Evolutionary conservation across 768 basidiomycete genomes (phyloP).

Genomic region (Botryobasidium botryosum): DNA sequence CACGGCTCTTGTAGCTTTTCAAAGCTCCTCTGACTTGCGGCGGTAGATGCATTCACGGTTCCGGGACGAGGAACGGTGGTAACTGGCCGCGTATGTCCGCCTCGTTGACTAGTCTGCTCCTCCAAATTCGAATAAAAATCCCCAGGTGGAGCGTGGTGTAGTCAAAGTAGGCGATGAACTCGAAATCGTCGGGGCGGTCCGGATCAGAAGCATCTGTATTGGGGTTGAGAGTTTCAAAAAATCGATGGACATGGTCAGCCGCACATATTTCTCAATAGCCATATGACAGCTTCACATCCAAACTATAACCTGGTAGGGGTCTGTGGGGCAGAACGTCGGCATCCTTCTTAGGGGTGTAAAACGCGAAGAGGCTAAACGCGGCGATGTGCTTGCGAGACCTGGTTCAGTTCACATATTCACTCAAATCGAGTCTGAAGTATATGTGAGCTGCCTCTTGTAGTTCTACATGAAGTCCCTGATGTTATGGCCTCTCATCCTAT

Average conservation of each 20-base stretch:
- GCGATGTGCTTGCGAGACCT: conserved; percentile 78
- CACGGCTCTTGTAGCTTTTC: too few species aligned
- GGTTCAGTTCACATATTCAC: conserved; percentile 87
- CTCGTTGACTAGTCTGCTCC: background rate
- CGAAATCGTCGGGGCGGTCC: conserved; percentile 78
- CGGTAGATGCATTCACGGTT: conserved; percentile 72
- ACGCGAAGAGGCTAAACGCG: conserved; percentile 86
- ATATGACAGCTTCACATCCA: background rate
- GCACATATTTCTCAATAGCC: background rate
- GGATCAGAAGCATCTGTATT: conserved; percentile 71
- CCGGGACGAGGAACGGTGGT: conserved; percentile 96
- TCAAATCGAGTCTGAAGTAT: conserved; percentile 88
- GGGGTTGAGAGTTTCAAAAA: conserved; percentile 99
- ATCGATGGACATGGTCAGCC: conserved; percentile 78
- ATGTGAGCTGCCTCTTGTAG: conserved; percentile 30
- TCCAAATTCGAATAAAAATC: background rate
- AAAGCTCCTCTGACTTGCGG: background rate
- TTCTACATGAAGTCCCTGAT: conserved; percentile 1
- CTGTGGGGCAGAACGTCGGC: conserved; percentile 99
- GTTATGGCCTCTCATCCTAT: background rate
- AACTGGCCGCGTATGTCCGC: conserved; percentile 63
- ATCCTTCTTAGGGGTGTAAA: conserved; percentile 91
- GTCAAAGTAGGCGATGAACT: conserved; percentile 85
- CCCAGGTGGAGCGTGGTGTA: conserved; percentile 77
- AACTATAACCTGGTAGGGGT: conserved; percentile 34